These are phyloP conservation scores for Aureobasidium namibiae DNA, from an alignment of 2,329 filamentous ascomycete genomes.

Conservation along the genomic window DNA sequence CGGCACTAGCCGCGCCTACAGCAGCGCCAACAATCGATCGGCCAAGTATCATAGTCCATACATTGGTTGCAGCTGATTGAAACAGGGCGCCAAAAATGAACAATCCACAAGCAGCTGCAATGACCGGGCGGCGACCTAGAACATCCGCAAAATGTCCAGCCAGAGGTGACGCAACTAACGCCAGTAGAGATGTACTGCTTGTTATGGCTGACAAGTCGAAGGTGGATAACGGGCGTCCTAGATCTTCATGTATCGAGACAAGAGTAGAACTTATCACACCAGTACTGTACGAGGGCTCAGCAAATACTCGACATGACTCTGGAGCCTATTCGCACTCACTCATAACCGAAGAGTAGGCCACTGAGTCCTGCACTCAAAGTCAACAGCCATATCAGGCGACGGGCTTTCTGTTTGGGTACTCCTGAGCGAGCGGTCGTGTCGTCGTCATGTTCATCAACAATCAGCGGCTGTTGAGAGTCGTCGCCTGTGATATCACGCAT, in stretches of 20 bases:
- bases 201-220: conserved; percentile 53
- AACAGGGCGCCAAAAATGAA: conserved; percentile 60
- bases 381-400: conserved; percentile 28
- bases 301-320: not conserved
- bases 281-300: conserved; percentile 31
- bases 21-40: conserved; percentile 62
- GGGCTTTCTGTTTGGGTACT: not conserved
- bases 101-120: conserved; percentile 51
- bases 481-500: not conserved
- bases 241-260: conserved; percentile 43
- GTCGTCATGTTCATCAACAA: not conserved
- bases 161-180: conserved; percentile 47
- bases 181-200: conserved; percentile 49
- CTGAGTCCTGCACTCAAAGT: conserved; percentile 51
- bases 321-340: conserved; percentile 21
- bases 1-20: conserved; percentile 70
- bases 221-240: conserved; percentile 38
- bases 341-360: conserved; percentile 54
- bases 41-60: conserved; percentile 58
- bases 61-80: conserved; percentile 52
- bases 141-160: conserved; percentile 45
- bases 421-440: not conserved
- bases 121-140: conserved; percentile 39
- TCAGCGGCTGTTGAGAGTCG: conserved; percentile 4
- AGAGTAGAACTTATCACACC: conserved; percentile 55